Base-by-base conservation (phyloP, 106 monocot species). In the Gastrodia elata region DNA sequence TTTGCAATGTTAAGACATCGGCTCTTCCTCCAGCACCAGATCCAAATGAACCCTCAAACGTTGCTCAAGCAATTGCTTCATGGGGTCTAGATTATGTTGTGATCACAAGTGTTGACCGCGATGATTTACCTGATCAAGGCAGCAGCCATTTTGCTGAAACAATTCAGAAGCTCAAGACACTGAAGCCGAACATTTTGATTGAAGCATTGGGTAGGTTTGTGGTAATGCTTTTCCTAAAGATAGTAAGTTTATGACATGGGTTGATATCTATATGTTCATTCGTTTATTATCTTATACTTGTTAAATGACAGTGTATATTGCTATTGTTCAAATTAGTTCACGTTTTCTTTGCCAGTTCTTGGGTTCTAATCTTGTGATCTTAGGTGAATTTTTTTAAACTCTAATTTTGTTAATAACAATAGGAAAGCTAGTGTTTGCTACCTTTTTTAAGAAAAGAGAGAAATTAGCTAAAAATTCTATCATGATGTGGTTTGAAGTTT, bases 21-120 rank as follows among this genome's bases (percentile, higher is more conserved):
- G 80, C 81, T 8, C 82, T 82, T 36, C 89, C 93, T 41, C 93
- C 89, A 10, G 87, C 85, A 55, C 93, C 93, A 40, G 93, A 93
- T 72, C 93, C 93, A 32, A 65, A 89, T 74, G 93, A 93, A 71
- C 93, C 93, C 43, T 59, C 75, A 22, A 93, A 93, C 77, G 93
- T 89, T 73, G 93, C 93, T 77, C 55, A 89, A 43, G 93, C 93
- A 18, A 93, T 93, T 85, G 87, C 89, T 8, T 87, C 87, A 16
- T 93, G 93, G 93, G 93, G 93, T 74, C 48, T 93, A 27, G 89
- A 93, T 71, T 93, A 93, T 80, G 85, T 93, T 22, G 93, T 93
- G 39, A 85, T 93, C 25, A 93, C 93, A 56, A 93, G 93, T 64
- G 93, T 93, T 64, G 93, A 93, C 71, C 87, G 93, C 34, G 93